Percentiles rank a stretch among this genome's conserved stretches.
Evolutionary conservation across 192 early-diverging fungal species (phyloP).

Genomic region (Entomortierella chlamydospora): DNA sequence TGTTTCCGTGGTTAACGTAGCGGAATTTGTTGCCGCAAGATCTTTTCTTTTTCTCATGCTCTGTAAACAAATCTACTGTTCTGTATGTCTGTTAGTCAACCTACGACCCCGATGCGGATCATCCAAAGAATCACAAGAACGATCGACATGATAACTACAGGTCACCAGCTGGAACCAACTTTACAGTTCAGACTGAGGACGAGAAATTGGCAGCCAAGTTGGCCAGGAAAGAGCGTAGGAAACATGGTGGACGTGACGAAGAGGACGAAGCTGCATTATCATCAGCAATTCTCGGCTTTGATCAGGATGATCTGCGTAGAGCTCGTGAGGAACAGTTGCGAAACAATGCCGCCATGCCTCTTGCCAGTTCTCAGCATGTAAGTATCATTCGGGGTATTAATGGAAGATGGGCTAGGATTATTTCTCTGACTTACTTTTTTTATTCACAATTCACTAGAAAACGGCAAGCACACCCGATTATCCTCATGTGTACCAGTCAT

Average conservation of each 20-base stretch:
- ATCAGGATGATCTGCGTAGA: slow-evolving; percentile 66
- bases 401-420: too few relatives aligned
- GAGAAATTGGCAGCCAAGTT: slow-evolving; percentile 71
- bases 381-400: neutral
- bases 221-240: slow-evolving; percentile 75
- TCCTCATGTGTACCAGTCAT: slow-evolving; percentile 89
- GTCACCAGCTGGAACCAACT: slow-evolving; percentile 70
- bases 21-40: neutral
- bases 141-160: slow-evolving; percentile 51
- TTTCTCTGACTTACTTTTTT: neutral
- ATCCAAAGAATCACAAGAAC: slow-evolving; percentile 15
- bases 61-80: neutral
- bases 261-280: slow-evolving; percentile 66
- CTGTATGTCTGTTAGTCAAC: slow-evolving; percentile 23
- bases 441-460: neutral
- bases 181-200: slow-evolving; percentile 71
- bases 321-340: slow-evolving; percentile 74
- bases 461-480: slow-evolving; percentile 58
- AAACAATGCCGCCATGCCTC: slow-evolving; percentile 46
- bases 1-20: neutral
- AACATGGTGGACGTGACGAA: slow-evolving; percentile 53
- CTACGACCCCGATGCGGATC: slow-evolving; percentile 25
- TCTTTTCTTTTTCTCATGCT: too few relatives aligned
- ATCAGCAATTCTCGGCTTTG: slow-evolving; percentile 75
- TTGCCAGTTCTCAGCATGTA: slow-evolving; percentile 44